These are phyloP conservation scores for Cudoniella acicularis DNA, from an alignment of 495 filamentous ascomycete genomes.

Conservation along the genomic window DNA sequence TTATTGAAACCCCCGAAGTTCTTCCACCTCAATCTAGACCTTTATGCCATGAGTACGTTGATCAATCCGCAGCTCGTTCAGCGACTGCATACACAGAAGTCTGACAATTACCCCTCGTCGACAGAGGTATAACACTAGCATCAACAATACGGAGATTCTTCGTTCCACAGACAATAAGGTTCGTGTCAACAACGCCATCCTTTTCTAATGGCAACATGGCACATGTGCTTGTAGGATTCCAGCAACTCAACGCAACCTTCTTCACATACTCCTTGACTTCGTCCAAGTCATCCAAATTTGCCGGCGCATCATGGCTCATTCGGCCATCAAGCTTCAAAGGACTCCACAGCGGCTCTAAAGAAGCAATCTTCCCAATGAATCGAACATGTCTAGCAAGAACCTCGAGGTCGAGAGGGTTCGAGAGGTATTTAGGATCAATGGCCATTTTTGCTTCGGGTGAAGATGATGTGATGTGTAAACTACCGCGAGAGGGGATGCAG, in stretches of 20 bases:
- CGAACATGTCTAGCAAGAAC: conserved; percentile 40
- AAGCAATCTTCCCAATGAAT: conserved; percentile 37
- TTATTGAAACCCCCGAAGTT: neutral
- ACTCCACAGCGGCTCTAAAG: conserved; percentile 14
- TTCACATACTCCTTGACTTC: neutral
- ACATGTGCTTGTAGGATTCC: neutral
- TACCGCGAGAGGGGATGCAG: conserved; percentile 48
- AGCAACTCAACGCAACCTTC: conserved; percentile 5
- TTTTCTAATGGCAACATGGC: neutral
- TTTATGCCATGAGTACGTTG: conserved; percentile 27
- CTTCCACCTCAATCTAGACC: neutral
- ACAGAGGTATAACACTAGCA: conserved; percentile 34
- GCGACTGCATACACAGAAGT: conserved; percentile 51
- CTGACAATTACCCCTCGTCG: conserved; percentile 45
- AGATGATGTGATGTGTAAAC: conserved; percentile 45
- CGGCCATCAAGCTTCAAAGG: neutral
- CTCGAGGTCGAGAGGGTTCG: conserved; percentile 47
- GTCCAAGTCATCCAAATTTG: neutral
- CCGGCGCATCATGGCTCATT: neutral
- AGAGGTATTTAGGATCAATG: conserved; percentile 54
- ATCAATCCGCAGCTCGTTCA: conserved; percentile 52
- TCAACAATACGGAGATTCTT: neutral
- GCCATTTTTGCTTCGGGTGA: conserved; percentile 31
- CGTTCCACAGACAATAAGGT: neutral
- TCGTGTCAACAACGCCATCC: neutral